These are phyloP conservation scores for Trichoderma sp. DNA, from an alignment of 2,329 filamentous ascomycete genomes.

Conservation along the genomic window DNA sequence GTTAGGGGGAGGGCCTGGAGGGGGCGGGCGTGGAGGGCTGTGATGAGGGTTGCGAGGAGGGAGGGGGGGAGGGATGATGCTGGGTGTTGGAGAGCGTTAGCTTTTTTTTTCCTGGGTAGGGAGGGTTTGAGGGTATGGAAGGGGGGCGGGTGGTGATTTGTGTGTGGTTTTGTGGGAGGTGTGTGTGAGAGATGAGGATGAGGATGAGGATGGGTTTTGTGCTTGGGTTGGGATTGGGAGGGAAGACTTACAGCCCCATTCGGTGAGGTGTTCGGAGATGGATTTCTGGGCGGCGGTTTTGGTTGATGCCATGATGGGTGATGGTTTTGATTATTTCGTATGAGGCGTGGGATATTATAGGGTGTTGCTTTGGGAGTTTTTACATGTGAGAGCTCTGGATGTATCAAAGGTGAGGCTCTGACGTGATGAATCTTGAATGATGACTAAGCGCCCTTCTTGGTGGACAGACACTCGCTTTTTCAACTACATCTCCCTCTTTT, in stretches of 20 bases:
- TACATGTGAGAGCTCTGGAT: neutral
- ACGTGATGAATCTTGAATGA: constrained; percentile 8
- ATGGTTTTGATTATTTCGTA: no score
- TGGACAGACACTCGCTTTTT: neutral
- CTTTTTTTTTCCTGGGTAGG: neutral
- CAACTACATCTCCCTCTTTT: no score
- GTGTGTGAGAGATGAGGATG: neutral
- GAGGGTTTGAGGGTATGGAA: neutral
- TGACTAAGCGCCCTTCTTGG: neutral
- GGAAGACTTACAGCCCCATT: constrained; percentile 29
- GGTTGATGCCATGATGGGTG: constrained; percentile 5
- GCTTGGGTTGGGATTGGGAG: neutral
- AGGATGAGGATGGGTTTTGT: neutral
- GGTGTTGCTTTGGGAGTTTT: neutral
- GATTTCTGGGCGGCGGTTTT: constrained; percentile 10
- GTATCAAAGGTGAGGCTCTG: neutral
- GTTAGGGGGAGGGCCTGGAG: constrained; percentile 55
- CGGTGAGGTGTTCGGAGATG: constrained; percentile 25
- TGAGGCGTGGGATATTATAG: neutral
- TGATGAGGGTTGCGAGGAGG: constrained; percentile 58
- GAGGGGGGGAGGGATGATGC: constrained; percentile 58
- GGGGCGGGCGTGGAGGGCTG: constrained; percentile 59
- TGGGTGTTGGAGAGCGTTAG: constrained; percentile 35
- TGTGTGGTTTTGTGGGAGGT: neutral
- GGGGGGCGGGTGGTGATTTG: neutral